phyloP scores from a whole-genome alignment of 2,329 filamentous ascomycete species.

The Simplicillium sp. region DNA sequence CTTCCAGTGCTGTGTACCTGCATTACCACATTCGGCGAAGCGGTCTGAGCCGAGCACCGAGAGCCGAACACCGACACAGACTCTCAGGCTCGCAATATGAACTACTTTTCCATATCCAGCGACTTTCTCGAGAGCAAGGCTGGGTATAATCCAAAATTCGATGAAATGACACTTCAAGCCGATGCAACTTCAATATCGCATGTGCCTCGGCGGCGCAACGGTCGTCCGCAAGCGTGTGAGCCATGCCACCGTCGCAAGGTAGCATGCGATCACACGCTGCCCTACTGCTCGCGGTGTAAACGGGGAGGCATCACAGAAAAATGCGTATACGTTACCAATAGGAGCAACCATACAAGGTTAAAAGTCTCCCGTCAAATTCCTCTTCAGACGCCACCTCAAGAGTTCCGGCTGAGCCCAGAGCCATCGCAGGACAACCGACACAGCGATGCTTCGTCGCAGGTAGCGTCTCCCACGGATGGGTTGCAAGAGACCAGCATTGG shows the following conservation, averaged over 20 bases:
- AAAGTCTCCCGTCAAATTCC: no score
- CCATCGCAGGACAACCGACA: no score
- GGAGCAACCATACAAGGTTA: neutral
- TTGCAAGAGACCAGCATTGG: slow-evolving; percentile 10
- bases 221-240: slow-evolving; percentile 13
- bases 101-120: neutral
- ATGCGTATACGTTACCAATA: slow-evolving; percentile 20
- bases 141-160: neutral
- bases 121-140: neutral
- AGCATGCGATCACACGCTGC: slow-evolving; percentile 26
- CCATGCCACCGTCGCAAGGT: slow-evolving; percentile 26
- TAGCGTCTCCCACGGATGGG: no score
- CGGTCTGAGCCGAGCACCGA: neutral
- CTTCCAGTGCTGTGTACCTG: neutral
- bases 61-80: neutral
- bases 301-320: slow-evolving; percentile 18
- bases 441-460: no score
- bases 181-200: neutral
- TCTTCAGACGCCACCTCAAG: neutral
- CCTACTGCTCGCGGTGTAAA: slow-evolving; percentile 22
- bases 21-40: neutral
- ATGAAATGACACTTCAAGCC: slow-evolving; percentile 3
- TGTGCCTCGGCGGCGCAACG: slow-evolving; percentile 6
- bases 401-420: no score
- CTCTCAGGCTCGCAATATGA: no score